phyloP scores from a whole-genome alignment of 257 asterid species.

The Solanum chiquidenum region DNA sequence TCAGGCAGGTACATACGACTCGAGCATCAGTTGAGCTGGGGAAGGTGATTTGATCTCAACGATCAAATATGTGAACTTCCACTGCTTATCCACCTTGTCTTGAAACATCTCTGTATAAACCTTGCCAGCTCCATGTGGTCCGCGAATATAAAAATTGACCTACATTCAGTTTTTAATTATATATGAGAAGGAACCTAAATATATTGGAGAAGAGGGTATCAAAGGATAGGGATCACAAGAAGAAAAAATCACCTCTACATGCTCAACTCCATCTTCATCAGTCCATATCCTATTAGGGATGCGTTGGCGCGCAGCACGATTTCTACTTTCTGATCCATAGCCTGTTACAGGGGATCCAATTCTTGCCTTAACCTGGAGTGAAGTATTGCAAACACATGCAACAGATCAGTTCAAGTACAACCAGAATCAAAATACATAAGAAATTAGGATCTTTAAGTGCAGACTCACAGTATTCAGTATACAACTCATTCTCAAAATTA shows the following conservation, averaged over 20 bases:
- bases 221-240: neutral
- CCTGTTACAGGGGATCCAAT: slow-evolving; percentile 85
- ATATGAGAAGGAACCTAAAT: neutral
- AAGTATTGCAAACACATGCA: neutral
- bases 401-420: neutral
- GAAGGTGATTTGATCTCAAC: slow-evolving; percentile 74
- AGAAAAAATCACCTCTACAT: slow-evolving; percentile 41
- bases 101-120: slow-evolving; percentile 87
- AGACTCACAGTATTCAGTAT: neutral
- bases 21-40: slow-evolving; percentile 73
- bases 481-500: neutral
- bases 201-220: neutral
- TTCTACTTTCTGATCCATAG: slow-evolving; percentile 84
- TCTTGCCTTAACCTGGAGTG: slow-evolving; percentile 62
- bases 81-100: slow-evolving; percentile 68
- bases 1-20: slow-evolving; percentile 89
- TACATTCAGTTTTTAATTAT: slow-evolving; percentile 1
- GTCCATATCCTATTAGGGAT: slow-evolving; percentile 70
- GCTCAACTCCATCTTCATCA: slow-evolving; percentile 86
- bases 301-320: slow-evolving; percentile 96
- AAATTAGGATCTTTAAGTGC: neutral
- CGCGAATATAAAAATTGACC: slow-evolving; percentile 88
- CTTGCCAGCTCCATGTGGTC: slow-evolving; percentile 86
- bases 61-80: slow-evolving; percentile 80
- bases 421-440: neutral